Base-by-base conservation (phyloP, 768 basidiomycete species). In the Termitomyces eurrhizus region DNA sequence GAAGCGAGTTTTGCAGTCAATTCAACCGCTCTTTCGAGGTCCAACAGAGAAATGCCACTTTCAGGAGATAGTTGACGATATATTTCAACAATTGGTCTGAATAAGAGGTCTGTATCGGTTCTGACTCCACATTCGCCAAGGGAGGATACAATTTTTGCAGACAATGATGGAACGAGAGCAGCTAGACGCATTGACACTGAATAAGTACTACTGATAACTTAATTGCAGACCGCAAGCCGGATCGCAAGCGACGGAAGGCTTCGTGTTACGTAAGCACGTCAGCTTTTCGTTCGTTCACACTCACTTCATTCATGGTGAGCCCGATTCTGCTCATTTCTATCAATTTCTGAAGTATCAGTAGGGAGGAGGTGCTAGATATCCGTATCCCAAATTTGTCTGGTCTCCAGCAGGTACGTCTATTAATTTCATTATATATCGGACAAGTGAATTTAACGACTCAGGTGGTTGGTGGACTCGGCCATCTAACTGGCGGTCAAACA, bases 391-490 rank as follows among this genome's bases (percentile, higher is more conserved):
- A 80, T 84, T 90, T 69, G 95, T 97, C 58, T 98, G 93, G 93
- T 89, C 93, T 26, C 95, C 95, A 69, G 82, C 94, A 65, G 93
- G 93, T 92, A 45, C 60, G 72, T 64, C 53, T 51, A 7, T 62
- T 74, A 21, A 8, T 32, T 18, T 18, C 36, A 37, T n/a, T 5
- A 33, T 51, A 21, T 24, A 41, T 44, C 5, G 24, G 53, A 57
- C 36, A 49, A 42, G 21, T 32, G 14, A 18, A 18, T 45, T 58
- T 54, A 49, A 41, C 49, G 54, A 49, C 39, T 41, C 64, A 93
- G 93, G 95, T 77, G 95, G 95, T 68, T 98, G 95, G 95, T 98
- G 95, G 95, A 84, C 86, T 39, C 85, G 92, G 21, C 95, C 95
- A 7, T 78, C 85, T 26, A 96, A 95, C 77, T 97, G 95, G 95